Evolutionary conservation across 768 basidiomycete genomes (phyloP).

Genomic region (Phaeotremella skinneri): DNA sequence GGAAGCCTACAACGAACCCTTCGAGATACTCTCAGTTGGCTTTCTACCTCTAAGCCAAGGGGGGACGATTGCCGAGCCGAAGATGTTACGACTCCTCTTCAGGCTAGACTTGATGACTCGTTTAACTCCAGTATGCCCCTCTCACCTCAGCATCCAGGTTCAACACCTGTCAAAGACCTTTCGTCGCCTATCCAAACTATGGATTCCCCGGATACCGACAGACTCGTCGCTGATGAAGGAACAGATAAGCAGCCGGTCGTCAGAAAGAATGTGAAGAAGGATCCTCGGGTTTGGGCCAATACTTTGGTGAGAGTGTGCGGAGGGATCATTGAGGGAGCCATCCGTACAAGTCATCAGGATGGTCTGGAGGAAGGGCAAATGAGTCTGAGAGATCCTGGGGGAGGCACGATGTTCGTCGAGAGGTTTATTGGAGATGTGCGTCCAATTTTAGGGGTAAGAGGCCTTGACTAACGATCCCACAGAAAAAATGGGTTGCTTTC

Average conservation of each 20-base stretch:
- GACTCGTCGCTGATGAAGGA: constrained; percentile 3
- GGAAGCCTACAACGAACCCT: neutral
- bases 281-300: constrained; percentile 37
- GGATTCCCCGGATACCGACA: neutral
- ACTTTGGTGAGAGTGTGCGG: constrained; percentile 16
- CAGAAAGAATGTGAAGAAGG: constrained; percentile 14
- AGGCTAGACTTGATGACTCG: neutral
- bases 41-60: neutral
- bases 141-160: neutral
- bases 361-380: neutral
- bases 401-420: neutral
- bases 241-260: constrained; percentile 13
- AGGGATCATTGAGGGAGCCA: constrained; percentile 13
- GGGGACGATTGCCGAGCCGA: neutral
- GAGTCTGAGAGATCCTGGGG: neutral
- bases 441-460: neutral
- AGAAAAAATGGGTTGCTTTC: constrained; percentile 6
- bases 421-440: neutral
- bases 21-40: neutral
- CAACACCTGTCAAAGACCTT: neutral
- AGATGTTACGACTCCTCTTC: no score
- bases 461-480: neutral
- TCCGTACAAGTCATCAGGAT: constrained; percentile 1
- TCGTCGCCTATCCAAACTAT: neutral
- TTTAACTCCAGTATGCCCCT: neutral